Evolutionary conservation across 352 stramenopile species (phyloP), one percentile per base, ranked within the genome.

Genomic region (Globisporangium rhizosaccharum): DNA sequence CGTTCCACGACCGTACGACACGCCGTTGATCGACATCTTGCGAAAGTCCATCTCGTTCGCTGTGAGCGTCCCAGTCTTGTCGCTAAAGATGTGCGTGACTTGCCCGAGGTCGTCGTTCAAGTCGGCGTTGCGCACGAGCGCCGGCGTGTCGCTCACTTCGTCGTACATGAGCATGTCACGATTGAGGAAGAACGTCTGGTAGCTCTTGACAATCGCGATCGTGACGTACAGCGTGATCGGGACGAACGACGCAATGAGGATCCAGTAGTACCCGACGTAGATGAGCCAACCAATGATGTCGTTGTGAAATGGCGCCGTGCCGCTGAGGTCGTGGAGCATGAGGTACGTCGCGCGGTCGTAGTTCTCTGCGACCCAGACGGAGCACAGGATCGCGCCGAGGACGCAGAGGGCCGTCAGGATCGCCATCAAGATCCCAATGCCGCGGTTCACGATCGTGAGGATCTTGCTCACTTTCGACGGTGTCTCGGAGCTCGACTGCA

Each of bases 21-120:
- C 67, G 20, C 85, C 87, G 51, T 92, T 76, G 47, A 96, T 76
- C 48, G 78, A 88, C 79, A 96, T 90, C 60, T 94, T 94, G 51
- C 86, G 81, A 53, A 93, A 94, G 52, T 93, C 82, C 86, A 96
- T 94, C 59, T 91, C 82, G 66, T 94, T 96, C 3, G 82, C 82
- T 20, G 86, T 96, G 15, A 94, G 61, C 10, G 86, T 94, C 26
- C 85, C 83, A 0, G 85, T 94, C 53, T 96, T 96, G 66, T 94
- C 85, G 48, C 81, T 90, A 64, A 96, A 96, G 53, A 94, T 90
- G 69, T 92, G 83, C 10, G 84, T 92, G n/a, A 96, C 77, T 51
- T 96, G 86, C 8, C 86, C 86, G 10, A 96, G 63, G 25, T 96
- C 82, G 46, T 96, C 85, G 55, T 94, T 96, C 25, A 96, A 53